phyloP scores from a whole-genome alignment of 768 basidiomycete species.

The Candolleomyces eurysporus region DNA sequence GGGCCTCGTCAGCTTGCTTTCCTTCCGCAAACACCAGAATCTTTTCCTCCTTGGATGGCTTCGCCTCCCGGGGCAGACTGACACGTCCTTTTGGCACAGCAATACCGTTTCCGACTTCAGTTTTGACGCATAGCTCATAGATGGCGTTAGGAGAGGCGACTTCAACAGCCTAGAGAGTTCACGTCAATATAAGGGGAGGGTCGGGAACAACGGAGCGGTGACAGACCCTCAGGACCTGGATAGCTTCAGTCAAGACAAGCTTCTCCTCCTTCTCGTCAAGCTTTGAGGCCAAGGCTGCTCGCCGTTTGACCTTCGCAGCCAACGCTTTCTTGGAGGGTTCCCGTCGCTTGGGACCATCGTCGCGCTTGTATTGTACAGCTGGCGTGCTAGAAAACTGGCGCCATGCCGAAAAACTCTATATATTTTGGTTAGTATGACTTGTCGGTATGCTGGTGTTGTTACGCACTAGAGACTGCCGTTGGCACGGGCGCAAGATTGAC shows the following conservation, averaged over 20 bases:
- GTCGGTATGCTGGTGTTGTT: no score
- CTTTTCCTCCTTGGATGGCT: constrained; percentile 64
- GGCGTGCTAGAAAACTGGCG: constrained; percentile 56
- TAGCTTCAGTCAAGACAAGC: constrained; percentile 63
- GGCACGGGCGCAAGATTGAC: constrained; percentile 22
- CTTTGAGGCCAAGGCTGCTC: constrained; percentile 51
- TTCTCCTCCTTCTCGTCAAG: constrained; percentile 63
- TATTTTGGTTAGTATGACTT: background rate
- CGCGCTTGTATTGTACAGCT: constrained; percentile 41
- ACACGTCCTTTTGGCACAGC: constrained; percentile 90
- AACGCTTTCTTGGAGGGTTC: constrained; percentile 67
- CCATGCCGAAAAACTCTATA: constrained; percentile 5
- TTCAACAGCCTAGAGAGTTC: constrained; percentile 67
- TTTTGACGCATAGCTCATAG: constrained; percentile 80
- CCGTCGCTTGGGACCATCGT: constrained; percentile 49
- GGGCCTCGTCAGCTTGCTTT: constrained; percentile 76
- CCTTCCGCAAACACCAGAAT: constrained; percentile 96
- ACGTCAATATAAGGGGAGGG: background rate
- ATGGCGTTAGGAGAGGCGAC: constrained; percentile 72
- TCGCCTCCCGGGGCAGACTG: constrained; percentile 78
- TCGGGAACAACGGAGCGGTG: background rate
- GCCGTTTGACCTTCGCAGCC: constrained; percentile 62
- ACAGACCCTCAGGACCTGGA: constrained; percentile 69
- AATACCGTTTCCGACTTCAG: constrained; percentile 72
- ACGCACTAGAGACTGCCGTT: constrained; percentile 21